These are phyloP conservation scores for Coffea humblotiana DNA, from an alignment of 305 asterid genomes.

Conservation along the genomic window DNA sequence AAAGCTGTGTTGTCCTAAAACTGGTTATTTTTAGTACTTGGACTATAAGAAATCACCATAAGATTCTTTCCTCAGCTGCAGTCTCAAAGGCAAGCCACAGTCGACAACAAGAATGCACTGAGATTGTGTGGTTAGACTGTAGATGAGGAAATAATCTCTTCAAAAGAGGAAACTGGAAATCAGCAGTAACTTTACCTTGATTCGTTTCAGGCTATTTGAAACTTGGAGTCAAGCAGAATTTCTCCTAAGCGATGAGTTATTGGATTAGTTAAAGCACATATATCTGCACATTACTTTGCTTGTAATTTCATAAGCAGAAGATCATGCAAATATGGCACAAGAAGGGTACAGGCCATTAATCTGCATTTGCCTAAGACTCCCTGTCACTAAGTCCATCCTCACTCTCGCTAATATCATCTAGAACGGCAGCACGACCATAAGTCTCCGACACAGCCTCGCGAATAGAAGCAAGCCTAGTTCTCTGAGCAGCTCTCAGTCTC, in stretches of 20 bases:
- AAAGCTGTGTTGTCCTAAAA: background rate
- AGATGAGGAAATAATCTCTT: background rate
- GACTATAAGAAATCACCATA: background rate
- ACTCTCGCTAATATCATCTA: too few species aligned
- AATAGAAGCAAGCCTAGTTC: too few species aligned
- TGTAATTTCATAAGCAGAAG: background rate
- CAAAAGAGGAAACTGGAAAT: conserved; percentile 8
- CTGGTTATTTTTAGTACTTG: too few species aligned
- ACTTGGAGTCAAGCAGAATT: conserved; percentile 17
- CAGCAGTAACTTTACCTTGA: conserved; percentile 20
- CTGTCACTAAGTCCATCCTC: too few species aligned
- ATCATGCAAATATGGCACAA: background rate
- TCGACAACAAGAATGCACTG: background rate
- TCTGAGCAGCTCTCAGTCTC: too few species aligned
- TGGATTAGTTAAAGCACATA: background rate
- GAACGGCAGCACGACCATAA: too few species aligned
- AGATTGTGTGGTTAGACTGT: background rate
- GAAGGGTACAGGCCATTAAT: background rate
- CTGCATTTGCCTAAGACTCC: background rate
- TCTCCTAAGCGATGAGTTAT: conserved; percentile 16
- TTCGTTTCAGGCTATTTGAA: conserved; percentile 8
- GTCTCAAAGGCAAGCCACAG: background rate
- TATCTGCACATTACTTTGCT: background rate
- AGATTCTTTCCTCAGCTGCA: background rate
- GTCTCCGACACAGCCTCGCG: too few species aligned